Percentiles rank a stretch among this genome's conserved stretches.
phyloP scores from a whole-genome alignment of 129 eudicot genomes.

The Flaveria ramosissima region DNA sequence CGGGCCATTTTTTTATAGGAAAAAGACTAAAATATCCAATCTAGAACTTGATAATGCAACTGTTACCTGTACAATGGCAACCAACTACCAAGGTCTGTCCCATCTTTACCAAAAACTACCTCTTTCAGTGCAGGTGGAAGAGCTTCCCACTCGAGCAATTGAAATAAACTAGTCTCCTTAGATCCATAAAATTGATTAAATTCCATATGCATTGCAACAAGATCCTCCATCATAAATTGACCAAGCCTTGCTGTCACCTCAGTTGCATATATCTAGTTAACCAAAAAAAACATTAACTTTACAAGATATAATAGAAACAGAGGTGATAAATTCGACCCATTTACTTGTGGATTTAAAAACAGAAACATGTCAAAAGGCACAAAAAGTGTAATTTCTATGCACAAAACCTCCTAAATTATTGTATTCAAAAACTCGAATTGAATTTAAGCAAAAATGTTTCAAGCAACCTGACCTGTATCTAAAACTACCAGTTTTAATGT shows the following conservation, averaged over 20 bases:
- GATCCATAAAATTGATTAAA: slow-evolving; percentile 81
- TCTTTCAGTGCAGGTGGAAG: slow-evolving; percentile 66
- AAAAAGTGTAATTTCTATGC: neutral
- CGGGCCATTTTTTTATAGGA: neutral
- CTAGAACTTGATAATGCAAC: slow-evolving; percentile 4
- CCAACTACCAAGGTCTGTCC: slow-evolving; percentile 73
- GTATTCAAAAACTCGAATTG: neutral
- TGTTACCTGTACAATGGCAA: slow-evolving; percentile 79
- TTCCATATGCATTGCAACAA: slow-evolving; percentile 80
- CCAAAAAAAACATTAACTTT: neutral
- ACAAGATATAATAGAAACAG: neutral
- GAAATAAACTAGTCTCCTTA: slow-evolving; percentile 44
- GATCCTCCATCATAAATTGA: slow-evolving; percentile 88
- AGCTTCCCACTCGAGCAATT: slow-evolving; percentile 71
- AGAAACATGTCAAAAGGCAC: neutral
- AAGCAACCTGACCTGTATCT: neutral
- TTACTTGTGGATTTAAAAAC: neutral
- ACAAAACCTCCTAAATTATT: neutral
- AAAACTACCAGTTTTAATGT: neutral
- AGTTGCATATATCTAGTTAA: slow-evolving; percentile 75
- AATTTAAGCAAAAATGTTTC: neutral
- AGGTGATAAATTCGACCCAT: neutral
- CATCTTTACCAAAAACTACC: slow-evolving; percentile 63
- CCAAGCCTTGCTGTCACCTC: slow-evolving; percentile 76
- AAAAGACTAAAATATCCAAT: neutral